Conservation (phyloP, 2,329 filamentous ascomycete genomes). For the Colletotrichum lupini region DNA sequence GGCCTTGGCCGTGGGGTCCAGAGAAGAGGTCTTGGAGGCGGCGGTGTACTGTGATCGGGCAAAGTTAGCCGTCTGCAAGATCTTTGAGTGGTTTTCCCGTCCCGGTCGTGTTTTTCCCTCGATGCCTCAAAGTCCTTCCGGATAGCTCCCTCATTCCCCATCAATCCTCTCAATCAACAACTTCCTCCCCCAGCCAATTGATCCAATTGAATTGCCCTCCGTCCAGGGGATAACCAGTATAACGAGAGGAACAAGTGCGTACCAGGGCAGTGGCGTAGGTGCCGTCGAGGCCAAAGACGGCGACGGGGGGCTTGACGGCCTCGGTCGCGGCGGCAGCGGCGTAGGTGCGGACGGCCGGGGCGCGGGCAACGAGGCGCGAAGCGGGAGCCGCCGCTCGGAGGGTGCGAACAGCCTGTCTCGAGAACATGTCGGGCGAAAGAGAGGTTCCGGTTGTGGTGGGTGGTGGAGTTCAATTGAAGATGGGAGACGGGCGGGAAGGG, state of each 20-base stretch:
- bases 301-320: slow-evolving; percentile 84
- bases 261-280: slow-evolving; percentile 99
- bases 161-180: slow-evolving; percentile 14
- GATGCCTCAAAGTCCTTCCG: neutral
- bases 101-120: neutral
- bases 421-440: slow-evolving; percentile 61
- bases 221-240: neutral
- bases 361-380: slow-evolving; percentile 63
- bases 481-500: slow-evolving; percentile 38
- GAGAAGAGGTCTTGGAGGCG: slow-evolving; percentile 84
- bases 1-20: slow-evolving; percentile 88
- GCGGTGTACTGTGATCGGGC: slow-evolving; percentile 83
- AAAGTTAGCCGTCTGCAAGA: slow-evolving; percentile 40
- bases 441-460: slow-evolving; percentile 37
- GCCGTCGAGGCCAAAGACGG: slow-evolving; percentile 95
- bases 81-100: neutral
- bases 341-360: slow-evolving; percentile 76
- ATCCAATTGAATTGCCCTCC: slow-evolving; percentile 15
- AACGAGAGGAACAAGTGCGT: slow-evolving; percentile 55
- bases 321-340: slow-evolving; percentile 70
- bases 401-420: slow-evolving; percentile 68
- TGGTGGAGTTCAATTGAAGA: slow-evolving; percentile 28
- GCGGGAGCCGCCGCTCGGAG: slow-evolving; percentile 67
- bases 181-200: slow-evolving; percentile 36
- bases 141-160: neutral